Evolutionary conservation across 2,329 filamentous ascomycete genomes (phyloP).

Genomic region (Fusarium graminum): DNA sequence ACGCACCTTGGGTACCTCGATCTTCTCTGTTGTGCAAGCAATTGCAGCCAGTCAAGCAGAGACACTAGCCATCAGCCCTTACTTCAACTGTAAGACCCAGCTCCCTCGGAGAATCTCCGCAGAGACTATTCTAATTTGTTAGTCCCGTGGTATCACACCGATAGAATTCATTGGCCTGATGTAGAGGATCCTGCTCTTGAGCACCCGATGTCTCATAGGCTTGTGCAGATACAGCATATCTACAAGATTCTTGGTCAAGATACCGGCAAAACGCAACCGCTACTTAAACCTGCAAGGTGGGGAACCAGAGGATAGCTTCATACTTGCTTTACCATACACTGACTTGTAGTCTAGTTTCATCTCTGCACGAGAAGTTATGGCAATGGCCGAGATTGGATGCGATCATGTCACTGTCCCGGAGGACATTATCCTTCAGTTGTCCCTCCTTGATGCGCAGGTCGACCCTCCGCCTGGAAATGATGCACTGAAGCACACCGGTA

Average conservation of each 20-base stretch:
- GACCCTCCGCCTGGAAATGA: background rate
- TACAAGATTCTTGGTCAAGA: background rate
- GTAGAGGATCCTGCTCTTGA: constrained; percentile 17
- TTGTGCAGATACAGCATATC: background rate
- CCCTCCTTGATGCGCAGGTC: background rate
- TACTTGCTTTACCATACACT: rapidly evolving
- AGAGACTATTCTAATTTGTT: too few relatives aligned
- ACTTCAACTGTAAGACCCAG: background rate
- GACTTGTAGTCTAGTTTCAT: background rate
- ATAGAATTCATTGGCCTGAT: constrained; percentile 14
- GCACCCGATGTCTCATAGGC: constrained; percentile 18
- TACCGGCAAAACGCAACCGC: background rate
- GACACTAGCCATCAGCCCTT: background rate
- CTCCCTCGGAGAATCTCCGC: rapidly evolving
- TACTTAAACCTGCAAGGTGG: constrained; percentile 16
- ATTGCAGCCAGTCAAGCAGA: constrained; percentile 6
- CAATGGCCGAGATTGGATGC: constrained; percentile 11
- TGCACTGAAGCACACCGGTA: background rate
- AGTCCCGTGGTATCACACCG: constrained; percentile 14
- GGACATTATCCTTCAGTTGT: constrained; percentile 10
- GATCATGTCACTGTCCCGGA: constrained; percentile 7
- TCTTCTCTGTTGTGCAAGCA: constrained; percentile 9
- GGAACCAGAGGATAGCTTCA: rapidly evolving
- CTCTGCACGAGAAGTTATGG: constrained; percentile 6
- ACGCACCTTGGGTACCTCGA: constrained; percentile 10